Evolutionary conservation across 2,329 filamentous ascomycete species (phyloP), one percentile per base, ranked within the genome.

Genomic region (Claviceps africana): DNA sequence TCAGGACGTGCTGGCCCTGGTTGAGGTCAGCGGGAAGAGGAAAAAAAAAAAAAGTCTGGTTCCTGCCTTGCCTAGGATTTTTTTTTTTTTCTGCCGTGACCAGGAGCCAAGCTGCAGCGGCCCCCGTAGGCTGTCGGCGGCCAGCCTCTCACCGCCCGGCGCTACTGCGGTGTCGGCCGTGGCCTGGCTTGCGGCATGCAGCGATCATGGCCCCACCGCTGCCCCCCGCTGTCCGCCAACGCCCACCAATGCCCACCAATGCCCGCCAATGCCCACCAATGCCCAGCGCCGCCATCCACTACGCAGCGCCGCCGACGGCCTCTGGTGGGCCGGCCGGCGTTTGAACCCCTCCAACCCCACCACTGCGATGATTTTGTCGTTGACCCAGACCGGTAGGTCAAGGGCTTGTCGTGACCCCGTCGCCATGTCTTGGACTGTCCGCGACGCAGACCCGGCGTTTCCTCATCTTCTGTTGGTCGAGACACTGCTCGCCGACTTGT

Each of bases 11-110:
- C 3, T 35, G 13, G 13, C 15, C n/a, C 48, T 2, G 7, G 10
- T n/a, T 22, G 25, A 21, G 21, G 15, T 11, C 22, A 10, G 21
- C 7, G n/a, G 28, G 25, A 61, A 62, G 61, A 65, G 21, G 11
- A 11, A 35, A 25, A 61, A 62, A 61, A 66, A 65, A n/a, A n/a
- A n/a, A n/a, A n/a, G n/a, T n/a, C n/a, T n/a, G n/a, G 55, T 55
- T 60, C 53, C 60, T 57, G 55, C 49, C 58, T 59, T 56, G 59
- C 60, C 56, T 10, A 19, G 61, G 62, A 62, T 59, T 61, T 67
- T 67, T 65, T 64, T 63, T 58, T 56, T 58, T 25, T 25, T 58
- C 56, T 48, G 31, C 54, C 54, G 51, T 50, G 53, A 43, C 52
- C 51, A 49, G 3, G 21, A n/a, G 25, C 25, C 22, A 11, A 51